phyloP scores from a whole-genome alignment of 2,329 filamentous ascomycete genomes.

The Coniochaeta sp. region DNA sequence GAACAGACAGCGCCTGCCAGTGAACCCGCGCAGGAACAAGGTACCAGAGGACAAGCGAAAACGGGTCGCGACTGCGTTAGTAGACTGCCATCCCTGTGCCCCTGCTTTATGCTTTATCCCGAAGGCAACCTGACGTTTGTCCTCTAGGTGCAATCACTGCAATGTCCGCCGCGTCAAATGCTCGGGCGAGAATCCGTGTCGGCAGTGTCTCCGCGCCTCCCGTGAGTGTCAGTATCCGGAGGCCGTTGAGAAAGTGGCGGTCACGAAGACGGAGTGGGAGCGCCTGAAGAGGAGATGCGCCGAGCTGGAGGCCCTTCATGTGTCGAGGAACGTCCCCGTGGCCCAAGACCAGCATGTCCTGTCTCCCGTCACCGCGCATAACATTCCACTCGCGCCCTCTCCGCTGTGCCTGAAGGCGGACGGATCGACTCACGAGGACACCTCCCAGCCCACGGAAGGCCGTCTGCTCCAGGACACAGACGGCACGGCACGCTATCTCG shows the following conservation, averaged over 20 bases:
- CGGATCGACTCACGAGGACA: neutral
- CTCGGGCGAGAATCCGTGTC: conserved; percentile 40
- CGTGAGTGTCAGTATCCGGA: conserved; percentile 41
- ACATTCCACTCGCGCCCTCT: conserved; percentile 9
- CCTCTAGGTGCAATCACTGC: conserved; percentile 42
- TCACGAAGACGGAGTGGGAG: conserved; percentile 33
- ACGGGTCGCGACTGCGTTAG: conserved; percentile 42
- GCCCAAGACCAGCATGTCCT: conserved; percentile 26
- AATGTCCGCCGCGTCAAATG: conserved; percentile 46
- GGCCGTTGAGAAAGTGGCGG: conserved; percentile 33
- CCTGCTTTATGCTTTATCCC: neutral
- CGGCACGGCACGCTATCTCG: conserved; percentile 37
- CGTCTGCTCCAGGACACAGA: conserved; percentile 35
- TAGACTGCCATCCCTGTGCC: conserved; percentile 6
- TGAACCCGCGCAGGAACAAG: conserved; percentile 41
- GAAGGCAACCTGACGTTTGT: neutral
- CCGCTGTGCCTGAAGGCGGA: conserved; percentile 3
- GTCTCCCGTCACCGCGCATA: conserved; percentile 22
- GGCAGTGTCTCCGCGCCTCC: conserved; percentile 32
- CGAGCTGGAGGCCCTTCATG: conserved; percentile 27
- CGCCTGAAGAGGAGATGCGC: conserved; percentile 30
- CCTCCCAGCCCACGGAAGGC: conserved; percentile 22
- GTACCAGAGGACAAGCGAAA: conserved; percentile 39
- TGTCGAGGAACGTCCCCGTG: conserved; percentile 19
- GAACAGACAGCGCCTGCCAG: conserved; percentile 31